Base-by-base conservation (phyloP, 1,284 basidiomycete species). In the Malassezia slooffiae region DNA sequence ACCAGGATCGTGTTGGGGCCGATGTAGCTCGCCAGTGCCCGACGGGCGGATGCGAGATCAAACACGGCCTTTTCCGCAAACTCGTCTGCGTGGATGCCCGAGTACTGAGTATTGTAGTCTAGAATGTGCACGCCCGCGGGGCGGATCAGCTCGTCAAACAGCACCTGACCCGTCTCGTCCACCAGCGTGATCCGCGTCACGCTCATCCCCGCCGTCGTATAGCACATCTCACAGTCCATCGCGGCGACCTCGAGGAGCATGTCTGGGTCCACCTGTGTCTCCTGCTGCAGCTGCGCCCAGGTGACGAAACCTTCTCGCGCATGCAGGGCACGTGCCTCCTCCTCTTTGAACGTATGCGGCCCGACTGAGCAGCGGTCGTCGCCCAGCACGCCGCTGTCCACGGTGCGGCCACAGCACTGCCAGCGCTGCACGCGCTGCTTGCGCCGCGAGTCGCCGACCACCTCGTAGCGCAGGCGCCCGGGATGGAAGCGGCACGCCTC, bases 311-410 rank as follows among this genome's bases (percentile, higher is more conserved):
- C 57, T 34, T 58, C 58, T 23, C 61, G 54, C 8, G 42, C 38
- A 35, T 67, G 62, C 35, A 67, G 35, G 11, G 53, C 52, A 21
- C 50, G 41, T 1, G 42, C 47, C 1, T 31, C 27, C 13, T 62
- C 62, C 37, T 63, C 60, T 28, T 64, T 65, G 52, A 63, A 67
- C 3, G 66, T 62, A 44, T 67, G 64, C 4, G 62, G 62, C 5
- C 60, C 62, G 9, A 51, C 50, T 2, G 56, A 54, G 38, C 60
- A 63, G 22, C 58, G 52, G 28, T 54, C 53, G 24, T 60, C 54
- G 19, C 56, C 58, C 1, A 57, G 45, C 16, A 48, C 46, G 29
- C 43, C 49, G 24, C 42, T 33, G 10, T 60, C 63, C 1, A 60
- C 58, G 17, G 45, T 37, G 41, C 54, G 52, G 23, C 41, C 53